Base-by-base conservation (phyloP, 345 rosid species). In the Reutealis trisperma region DNA sequence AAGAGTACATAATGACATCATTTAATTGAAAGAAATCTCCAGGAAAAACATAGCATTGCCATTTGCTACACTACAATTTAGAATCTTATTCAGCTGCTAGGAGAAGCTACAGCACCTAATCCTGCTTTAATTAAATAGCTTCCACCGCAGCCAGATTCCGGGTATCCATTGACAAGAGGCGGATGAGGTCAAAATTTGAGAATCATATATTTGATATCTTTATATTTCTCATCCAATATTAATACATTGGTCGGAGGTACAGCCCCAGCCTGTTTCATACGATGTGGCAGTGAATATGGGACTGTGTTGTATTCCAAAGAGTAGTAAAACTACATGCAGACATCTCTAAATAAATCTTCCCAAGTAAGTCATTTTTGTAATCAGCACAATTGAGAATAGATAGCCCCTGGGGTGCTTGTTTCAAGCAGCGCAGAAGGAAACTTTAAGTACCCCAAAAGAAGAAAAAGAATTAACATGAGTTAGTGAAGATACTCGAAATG, bases 401-500 rank as follows among this genome's bases (percentile, higher is more conserved):
- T 37, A 59, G 15, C 59, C n/a, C 25, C 54, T 45, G 52, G 22
- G 5, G 41, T 34, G 64, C 60, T 65, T n/a, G 42, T 58, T 72
- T 63, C 41, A 34, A 34, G 41, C 41, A 34, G 5, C 41, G 5
- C 41, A 3, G 3, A 34, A 34, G 4, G 41, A 34, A 34, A 34
- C 41, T 34, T 34, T 34, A 34, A 34, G 5, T 34, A 34, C 41
- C 41, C 2, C 41, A n/a, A 34, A 45, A 11, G 41, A 41, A 73
- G 16, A 24, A 42, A 75, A 37, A 51, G 77, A 30, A 66, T 11
- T 55, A 61, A 82, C 49, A 78, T 65, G 64, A 78, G 68, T 62
- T 45, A 45, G 76, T 11, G 44, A 34, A 75, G 25, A 52, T 14
- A 51, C n/a, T 54, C 34, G 16, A 51, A 51, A 6, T 34, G 52